These are phyloP conservation scores for Penicillium arizonense DNA, from an alignment of 495 filamentous ascomycete genomes.

Conservation along the genomic window DNA sequence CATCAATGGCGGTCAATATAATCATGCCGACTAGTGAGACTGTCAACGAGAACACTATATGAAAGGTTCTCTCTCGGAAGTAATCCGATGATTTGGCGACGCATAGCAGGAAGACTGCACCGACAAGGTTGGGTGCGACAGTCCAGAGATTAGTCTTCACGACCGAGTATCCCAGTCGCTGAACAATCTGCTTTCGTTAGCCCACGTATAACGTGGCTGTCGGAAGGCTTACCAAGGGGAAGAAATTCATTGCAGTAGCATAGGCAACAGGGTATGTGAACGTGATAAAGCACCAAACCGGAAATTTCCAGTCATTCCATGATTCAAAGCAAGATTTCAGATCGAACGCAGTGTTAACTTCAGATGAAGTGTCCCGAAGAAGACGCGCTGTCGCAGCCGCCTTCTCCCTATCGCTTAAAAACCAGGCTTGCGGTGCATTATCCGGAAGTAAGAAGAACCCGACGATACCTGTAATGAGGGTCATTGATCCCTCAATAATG, in stretches of 20 bases:
- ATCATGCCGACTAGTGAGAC: conserved; percentile 69
- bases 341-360: conserved; percentile 24
- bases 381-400: conserved; percentile 23
- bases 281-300: conserved; percentile 31
- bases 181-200: conserved; percentile 45
- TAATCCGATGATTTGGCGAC: conserved; percentile 63
- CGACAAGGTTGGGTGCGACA: conserved; percentile 63
- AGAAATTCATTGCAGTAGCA: conserved; percentile 35
- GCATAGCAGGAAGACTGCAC: conserved; percentile 61
- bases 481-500: conserved; percentile 65
- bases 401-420: conserved; percentile 58
- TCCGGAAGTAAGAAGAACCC: conserved; percentile 63
- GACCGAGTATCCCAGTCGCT: conserved; percentile 53
- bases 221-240: conserved; percentile 24
- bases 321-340: conserved; percentile 27
- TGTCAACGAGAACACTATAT: conserved; percentile 62
- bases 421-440: conserved; percentile 55
- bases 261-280: conserved; percentile 37
- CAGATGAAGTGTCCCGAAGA: conserved; percentile 30
- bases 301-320: conserved; percentile 36
- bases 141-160: conserved; percentile 72
- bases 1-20: conserved; percentile 63
- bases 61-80: conserved; percentile 61
- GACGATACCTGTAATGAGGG: conserved; percentile 56
- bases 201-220: not conserved